Evolutionary conservation across 805 yeast species (phyloP).

Genomic region (Candida chauliodis): DNA sequence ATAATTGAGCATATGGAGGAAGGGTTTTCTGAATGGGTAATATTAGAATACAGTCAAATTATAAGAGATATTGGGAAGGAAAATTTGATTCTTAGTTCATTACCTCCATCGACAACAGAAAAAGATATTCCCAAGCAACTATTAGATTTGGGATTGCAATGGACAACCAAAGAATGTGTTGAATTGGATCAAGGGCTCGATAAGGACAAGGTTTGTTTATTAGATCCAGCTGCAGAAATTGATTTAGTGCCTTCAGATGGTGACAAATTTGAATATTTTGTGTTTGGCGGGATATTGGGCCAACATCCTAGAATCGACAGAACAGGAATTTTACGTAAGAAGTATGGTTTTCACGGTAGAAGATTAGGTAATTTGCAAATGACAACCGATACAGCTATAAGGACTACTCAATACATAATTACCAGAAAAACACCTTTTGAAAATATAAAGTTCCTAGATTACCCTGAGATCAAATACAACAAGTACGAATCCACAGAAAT

Average conservation of each 20-base stretch:
- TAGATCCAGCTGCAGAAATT: slow-evolving; percentile 81
- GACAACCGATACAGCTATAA: slow-evolving; percentile 97
- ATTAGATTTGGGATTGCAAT: slow-evolving; percentile 61
- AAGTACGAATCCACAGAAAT: slow-evolving; percentile 92
- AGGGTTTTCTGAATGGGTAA: slow-evolving; percentile 96
- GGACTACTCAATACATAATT: slow-evolving; percentile 83
- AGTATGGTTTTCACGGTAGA: slow-evolving; percentile 83
- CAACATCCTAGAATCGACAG: slow-evolving; percentile 93
- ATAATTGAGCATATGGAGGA: slow-evolving; percentile 97
- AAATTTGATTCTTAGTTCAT: slow-evolving; percentile 72
- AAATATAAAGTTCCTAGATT: slow-evolving; percentile 80
- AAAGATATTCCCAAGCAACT: slow-evolving; percentile 62
- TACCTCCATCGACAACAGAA: slow-evolving; percentile 60
- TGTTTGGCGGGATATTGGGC: slow-evolving; percentile 95
- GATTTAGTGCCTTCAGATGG: slow-evolving; percentile 74
- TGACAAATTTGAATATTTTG: slow-evolving; percentile 72
- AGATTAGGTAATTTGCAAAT: slow-evolving; percentile 85
- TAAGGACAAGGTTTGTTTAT: slow-evolving; percentile 62
- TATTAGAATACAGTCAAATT: slow-evolving; percentile 79
- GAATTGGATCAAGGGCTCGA: slow-evolving; percentile 47
- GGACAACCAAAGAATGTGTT: slow-evolving; percentile 75
- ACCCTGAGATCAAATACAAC: slow-evolving; percentile 87
- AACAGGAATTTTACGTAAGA: slow-evolving; percentile 78
- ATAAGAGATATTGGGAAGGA: slow-evolving; percentile 77
- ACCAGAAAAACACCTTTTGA: slow-evolving; percentile 56